Evolutionary conservation across 352 stramenopile genomes (phyloP), one percentile per base, ranked within the genome.

Genomic region (Phytopythium helicoides): DNA sequence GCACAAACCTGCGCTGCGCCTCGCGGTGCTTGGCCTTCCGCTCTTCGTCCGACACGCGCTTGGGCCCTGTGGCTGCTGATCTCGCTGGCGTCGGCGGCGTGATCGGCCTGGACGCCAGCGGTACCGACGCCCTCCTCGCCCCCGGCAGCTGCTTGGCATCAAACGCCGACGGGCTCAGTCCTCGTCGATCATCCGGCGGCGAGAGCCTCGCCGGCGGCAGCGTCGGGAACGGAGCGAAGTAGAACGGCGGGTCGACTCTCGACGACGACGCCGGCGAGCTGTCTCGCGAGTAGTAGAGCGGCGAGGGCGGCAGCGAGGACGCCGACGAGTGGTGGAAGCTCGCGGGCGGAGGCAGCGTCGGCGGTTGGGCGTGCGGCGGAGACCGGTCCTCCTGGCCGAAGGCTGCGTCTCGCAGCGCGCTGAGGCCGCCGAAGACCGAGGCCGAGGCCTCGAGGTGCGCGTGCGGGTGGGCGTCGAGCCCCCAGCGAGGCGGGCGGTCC

Each of bases 11-110:
- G 11, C 71, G 54, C 61, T 81, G 71, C 5, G 70, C 71, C 62
- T 81, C 71, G 33, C 71, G 66, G 48, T 81, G 71, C 45, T 81
- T 81, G 11, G 71, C 71, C 56, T 76, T 67, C 37, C 71, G 71
- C 56, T 78, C 68, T 36, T 81, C 71, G 35, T 81, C 71, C n/a
- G 66, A 66, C 37, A 58, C 59, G n/a, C 64, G 37, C 39, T 65
- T 68, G 46, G 54, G 51, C 18, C 40, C 51, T 11, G 35, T 36
- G 14, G 37, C 37, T 25, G 40, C 46, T 23, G 37, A 49, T 2
- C 50, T 35, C 16, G 60, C 53, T 12, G 42, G 40, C 46, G 55
- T 64, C 11, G 50, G 47, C 16, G 53, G 40, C 12, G 59, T 60
- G 31, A 47, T 52, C 6, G 58, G 42, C 19, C 26, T 19, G 18